Conservation (phyloP, 768 basidiomycete genomes). For the Psilocybe sp. region DNA sequence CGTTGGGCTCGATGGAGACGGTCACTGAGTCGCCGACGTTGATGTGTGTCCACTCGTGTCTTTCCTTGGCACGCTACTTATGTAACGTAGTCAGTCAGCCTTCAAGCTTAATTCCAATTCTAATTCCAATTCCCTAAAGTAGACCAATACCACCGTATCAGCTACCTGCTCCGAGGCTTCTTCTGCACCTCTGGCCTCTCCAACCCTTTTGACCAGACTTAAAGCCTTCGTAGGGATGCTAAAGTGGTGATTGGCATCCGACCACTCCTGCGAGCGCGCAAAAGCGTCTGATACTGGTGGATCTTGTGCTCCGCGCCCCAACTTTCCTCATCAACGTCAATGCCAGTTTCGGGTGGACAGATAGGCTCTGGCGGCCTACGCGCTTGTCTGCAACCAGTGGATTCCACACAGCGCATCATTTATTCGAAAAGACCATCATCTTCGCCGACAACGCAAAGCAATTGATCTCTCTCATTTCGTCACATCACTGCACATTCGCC, state of each 20-base stretch:
- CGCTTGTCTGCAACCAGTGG: slow-evolving; percentile 25
- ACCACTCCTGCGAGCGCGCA: slow-evolving; percentile 26
- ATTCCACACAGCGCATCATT: slow-evolving; percentile 15
- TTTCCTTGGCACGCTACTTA: not conserved
- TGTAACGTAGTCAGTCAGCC: too few species aligned
- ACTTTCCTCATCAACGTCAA: slow-evolving; percentile 6
- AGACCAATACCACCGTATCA: too few species aligned
- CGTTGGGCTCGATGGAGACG: slow-evolving; percentile 80
- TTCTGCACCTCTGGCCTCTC: too few species aligned
- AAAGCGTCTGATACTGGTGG: slow-evolving; percentile 80
- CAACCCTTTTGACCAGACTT: too few species aligned
- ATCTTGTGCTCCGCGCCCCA: slow-evolving; percentile 49
- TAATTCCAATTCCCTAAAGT: too few species aligned
- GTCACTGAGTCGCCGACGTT: slow-evolving; percentile 79
- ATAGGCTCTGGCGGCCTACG: slow-evolving; percentile 18
- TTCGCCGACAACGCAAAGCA: slow-evolving; percentile 14
- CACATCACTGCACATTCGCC: slow-evolving; percentile 15
- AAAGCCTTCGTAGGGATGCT: too few species aligned
- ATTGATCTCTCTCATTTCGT: slow-evolving; percentile 11
- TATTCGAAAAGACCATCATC: slow-evolving; percentile 17
- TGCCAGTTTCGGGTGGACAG: slow-evolving; percentile 11
- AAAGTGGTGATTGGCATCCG: not conserved
- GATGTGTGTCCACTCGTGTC: slow-evolving; percentile 71
- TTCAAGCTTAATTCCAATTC: too few species aligned
- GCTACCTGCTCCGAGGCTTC: too few species aligned